A percentile compares a stretch with the other conserved stretches of the same genome.
These are phyloP conservation scores for Pichiaceae sp. DNA, from an alignment of 1,139 yeast genomes.

Conservation along the genomic window DNA sequence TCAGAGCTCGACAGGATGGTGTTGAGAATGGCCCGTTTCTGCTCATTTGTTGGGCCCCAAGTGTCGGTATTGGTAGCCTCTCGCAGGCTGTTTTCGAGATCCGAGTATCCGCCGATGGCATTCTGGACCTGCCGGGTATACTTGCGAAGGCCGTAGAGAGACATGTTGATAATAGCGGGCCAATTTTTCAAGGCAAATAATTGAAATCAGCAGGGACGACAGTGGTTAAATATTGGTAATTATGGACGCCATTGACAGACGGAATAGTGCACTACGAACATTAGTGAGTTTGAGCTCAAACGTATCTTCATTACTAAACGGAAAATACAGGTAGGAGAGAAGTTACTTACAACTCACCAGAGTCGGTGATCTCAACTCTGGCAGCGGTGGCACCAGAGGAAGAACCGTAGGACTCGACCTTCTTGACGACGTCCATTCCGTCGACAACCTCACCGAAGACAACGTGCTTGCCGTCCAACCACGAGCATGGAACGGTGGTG, in stretches of 20 bases:
- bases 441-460: slow-evolving; percentile 96
- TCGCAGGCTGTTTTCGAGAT: slow-evolving; percentile 29
- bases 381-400: slow-evolving; percentile 75
- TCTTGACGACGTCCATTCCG: slow-evolving; percentile 86
- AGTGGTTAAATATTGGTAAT: too few species aligned
- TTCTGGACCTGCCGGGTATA: slow-evolving; percentile 20
- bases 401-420: slow-evolving; percentile 83
- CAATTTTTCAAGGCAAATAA: too few species aligned
- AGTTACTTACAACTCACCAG: slow-evolving; percentile 76
- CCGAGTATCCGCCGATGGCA: slow-evolving; percentile 23
- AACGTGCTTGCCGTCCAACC: slow-evolving; percentile 99
- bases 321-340: too few species aligned
- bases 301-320: too few species aligned
- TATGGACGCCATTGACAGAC: too few species aligned
- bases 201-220: too few species aligned
- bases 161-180: slow-evolving; percentile 2
- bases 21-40: slow-evolving; percentile 23
- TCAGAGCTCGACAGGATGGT: slow-evolving; percentile 8
- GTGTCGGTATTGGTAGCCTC: slow-evolving; percentile 37
- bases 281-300: too few species aligned
- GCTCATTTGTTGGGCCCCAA: slow-evolving; percentile 38
- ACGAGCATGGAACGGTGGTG: slow-evolving; percentile 91
- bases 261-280: too few species aligned
- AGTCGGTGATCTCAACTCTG: slow-evolving; percentile 68
- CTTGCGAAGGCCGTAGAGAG: slow-evolving; percentile 19